Conservation (phyloP, 2,329 filamentous ascomycete genomes). For the Apiospora kogelbergensis region DNA sequence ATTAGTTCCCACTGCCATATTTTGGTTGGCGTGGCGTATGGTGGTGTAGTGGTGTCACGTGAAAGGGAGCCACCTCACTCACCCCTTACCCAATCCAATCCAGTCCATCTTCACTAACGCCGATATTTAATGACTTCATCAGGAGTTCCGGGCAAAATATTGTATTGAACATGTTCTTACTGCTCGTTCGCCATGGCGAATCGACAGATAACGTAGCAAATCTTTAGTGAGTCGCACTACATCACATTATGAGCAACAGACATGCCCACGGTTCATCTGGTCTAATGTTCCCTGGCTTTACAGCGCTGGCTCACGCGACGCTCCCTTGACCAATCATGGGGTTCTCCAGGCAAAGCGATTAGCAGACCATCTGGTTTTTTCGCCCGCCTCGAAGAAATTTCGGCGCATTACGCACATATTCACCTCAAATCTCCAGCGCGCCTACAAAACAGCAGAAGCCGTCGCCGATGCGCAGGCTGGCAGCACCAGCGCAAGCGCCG, state of each 20-base stretch:
- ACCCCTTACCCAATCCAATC: too few relatives aligned
- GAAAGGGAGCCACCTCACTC: not conserved
- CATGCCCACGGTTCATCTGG: not conserved
- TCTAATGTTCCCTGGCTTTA: constrained; percentile 18
- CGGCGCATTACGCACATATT: constrained; percentile 63
- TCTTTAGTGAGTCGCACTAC: constrained; percentile 58
- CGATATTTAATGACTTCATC: not conserved
- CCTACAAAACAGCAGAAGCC: constrained; percentile 68
- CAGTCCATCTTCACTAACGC: not conserved
- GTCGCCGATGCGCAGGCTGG: constrained; percentile 56
- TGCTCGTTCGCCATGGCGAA: constrained; percentile 85
- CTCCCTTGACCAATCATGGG: constrained; percentile 78
- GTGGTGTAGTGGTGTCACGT: not conserved
- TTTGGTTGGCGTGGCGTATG: too few relatives aligned
- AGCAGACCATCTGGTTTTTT: constrained; percentile 57
- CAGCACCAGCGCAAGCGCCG: not conserved
- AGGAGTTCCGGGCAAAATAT: constrained; percentile 21
- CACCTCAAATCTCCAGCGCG: constrained; percentile 75
- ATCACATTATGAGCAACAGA: not conserved
- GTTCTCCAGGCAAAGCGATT: constrained; percentile 75
- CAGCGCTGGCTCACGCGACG: constrained; percentile 79
- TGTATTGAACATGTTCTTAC: constrained; percentile 48
- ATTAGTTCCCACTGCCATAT: too few relatives aligned
- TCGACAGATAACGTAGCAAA: constrained; percentile 85
- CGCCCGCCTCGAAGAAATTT: constrained; percentile 22